Evolutionary conservation across 2,329 filamentous ascomycete species (phyloP).

Genomic region (Microdochium bolleyi): DNA sequence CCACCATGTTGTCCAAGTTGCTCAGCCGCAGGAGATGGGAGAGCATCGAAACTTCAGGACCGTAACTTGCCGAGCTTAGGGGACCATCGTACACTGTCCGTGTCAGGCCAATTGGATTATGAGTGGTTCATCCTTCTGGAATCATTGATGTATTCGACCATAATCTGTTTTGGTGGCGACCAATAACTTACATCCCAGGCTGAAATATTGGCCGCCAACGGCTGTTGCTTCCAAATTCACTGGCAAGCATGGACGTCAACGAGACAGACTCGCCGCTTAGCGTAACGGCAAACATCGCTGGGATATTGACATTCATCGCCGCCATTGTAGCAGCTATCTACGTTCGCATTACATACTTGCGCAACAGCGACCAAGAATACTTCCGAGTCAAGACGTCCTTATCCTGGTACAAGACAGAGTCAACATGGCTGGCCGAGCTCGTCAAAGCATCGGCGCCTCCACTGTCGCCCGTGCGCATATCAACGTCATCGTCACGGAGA

Average conservation of each 20-base stretch:
- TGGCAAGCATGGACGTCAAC: constrained; percentile 16
- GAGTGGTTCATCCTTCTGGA: no score
- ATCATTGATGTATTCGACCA: no score
- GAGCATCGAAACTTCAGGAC: no score
- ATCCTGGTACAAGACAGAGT: constrained; percentile 41
- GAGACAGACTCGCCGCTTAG: constrained; percentile 34
- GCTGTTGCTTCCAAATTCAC: no score
- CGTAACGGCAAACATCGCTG: constrained; percentile 31
- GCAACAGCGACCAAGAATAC: constrained; percentile 37
- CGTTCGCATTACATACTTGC: constrained; percentile 33
- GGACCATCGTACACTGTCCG: no score
- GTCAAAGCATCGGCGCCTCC: constrained; percentile 16
- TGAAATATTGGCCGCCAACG: no score
- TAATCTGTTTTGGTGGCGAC: no score
- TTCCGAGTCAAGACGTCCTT: constrained; percentile 37
- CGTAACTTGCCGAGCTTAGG: no score
- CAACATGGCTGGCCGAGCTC: constrained; percentile 34
- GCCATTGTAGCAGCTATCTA: constrained; percentile 34
- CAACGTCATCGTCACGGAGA: neutral
- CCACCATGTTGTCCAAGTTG: no score
- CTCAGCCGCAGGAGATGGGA: no score
- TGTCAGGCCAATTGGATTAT: no score
- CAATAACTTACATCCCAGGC: no score
- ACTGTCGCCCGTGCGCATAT: constrained; percentile 7
- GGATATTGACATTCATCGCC: constrained; percentile 39